These are phyloP conservation scores for Petunia secreta DNA, from an alignment of 257 asterid species.

Conservation along the genomic window DNA sequence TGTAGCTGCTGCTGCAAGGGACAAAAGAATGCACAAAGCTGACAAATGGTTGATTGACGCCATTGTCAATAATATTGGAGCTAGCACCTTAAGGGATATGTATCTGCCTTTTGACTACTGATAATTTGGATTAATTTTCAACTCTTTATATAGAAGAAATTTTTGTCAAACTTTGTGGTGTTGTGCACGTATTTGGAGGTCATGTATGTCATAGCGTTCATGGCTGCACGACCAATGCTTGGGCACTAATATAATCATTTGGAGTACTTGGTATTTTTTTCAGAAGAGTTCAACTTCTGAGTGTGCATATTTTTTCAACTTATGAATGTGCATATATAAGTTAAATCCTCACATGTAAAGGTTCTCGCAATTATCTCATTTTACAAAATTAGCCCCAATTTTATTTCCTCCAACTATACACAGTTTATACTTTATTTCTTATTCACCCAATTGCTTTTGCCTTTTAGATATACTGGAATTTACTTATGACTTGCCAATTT, in stretches of 20 bases:
- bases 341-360: not conserved
- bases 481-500: not conserved
- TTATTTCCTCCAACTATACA: not conserved
- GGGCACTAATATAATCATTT: not conserved
- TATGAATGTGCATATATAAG: too few species aligned
- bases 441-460: not conserved
- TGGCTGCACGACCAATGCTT: constrained; percentile 15
- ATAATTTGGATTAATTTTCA: not conserved
- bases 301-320: too few species aligned
- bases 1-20: not conserved
- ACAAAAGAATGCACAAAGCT: constrained; percentile 31
- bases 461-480: not conserved
- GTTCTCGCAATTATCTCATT: not conserved
- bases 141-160: not conserved
- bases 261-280: too few species aligned
- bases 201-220: not conserved
- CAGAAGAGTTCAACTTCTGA: too few species aligned
- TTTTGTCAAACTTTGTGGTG: not conserved
- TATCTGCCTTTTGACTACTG: not conserved
- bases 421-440: not conserved
- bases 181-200: too few species aligned
- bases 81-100: not conserved
- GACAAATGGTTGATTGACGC: not conserved
- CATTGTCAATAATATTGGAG: not conserved
- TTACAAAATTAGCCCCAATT: not conserved